A percentile compares a stretch with the other conserved stretches of the same genome.
These are phyloP conservation scores for Vitis riparia DNA, from an alignment of 164 flowering plant species.

Conservation along the genomic window DNA sequence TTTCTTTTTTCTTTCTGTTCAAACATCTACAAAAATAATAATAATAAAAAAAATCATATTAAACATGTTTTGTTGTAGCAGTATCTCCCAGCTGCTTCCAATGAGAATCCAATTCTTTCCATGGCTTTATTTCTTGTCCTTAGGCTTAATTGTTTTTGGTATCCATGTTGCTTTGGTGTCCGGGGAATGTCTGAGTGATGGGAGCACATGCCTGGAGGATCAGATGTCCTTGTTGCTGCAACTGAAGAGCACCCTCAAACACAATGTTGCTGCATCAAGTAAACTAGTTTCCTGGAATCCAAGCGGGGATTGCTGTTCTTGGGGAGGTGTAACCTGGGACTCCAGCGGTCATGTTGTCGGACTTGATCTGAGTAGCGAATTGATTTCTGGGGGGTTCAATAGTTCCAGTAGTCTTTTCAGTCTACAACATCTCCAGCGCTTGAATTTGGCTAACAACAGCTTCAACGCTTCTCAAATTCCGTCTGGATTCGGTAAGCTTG, in stretches of 20 bases:
- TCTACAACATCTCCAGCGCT: neutral
- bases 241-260: slow-evolving; percentile 5
- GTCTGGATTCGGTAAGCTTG: too few relatives aligned
- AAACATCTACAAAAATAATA: too few relatives aligned
- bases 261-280: too few relatives aligned
- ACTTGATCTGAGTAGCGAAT: too few relatives aligned
- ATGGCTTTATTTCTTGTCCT: slow-evolving; percentile 4
- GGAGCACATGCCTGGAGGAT: too few relatives aligned
- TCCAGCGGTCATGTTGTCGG: too few relatives aligned
- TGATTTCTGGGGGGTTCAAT: too few relatives aligned
- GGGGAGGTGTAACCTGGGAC: slow-evolving; percentile 11
- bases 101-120: slow-evolving; percentile 6
- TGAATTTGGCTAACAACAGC: slow-evolving; percentile 7
- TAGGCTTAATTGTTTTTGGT: neutral
- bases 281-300: slow-evolving; percentile 9
- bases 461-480: slow-evolving; percentile 1
- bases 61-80: too few relatives aligned
- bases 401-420: too few relatives aligned
- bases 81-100: neutral
- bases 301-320: slow-evolving; percentile 13
- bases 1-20: too few relatives aligned
- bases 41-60: too few relatives aligned
- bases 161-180: neutral
- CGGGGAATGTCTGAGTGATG: slow-evolving; percentile 2
- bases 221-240: slow-evolving; percentile 11